Evolutionary conservation across 805 yeast species (phyloP).

Genomic region (Saccharomycopsis selenospora): DNA sequence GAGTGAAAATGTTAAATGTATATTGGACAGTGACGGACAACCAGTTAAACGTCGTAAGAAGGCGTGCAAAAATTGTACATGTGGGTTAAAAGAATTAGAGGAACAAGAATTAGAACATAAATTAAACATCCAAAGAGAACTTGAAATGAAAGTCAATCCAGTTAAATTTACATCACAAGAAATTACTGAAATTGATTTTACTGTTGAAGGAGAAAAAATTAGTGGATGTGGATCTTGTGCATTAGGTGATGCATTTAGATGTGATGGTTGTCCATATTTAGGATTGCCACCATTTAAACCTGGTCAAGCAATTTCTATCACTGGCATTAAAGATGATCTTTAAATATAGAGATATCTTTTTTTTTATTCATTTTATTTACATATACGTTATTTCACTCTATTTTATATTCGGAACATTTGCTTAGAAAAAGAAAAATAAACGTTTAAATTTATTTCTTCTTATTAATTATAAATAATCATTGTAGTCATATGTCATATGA

Average conservation of each 20-base stretch:
- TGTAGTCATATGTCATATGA: too few relatives aligned
- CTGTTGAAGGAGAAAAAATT: constrained; percentile 33
- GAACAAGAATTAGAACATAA: constrained; percentile 39
- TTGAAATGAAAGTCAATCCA: not conserved
- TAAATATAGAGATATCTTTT: too few relatives aligned
- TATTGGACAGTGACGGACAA: constrained; percentile 31
- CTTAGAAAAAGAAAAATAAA: too few relatives aligned
- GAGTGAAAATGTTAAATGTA: constrained; percentile 34
- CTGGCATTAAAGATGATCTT: constrained; percentile 70
- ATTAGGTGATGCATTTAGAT: constrained; percentile 95
- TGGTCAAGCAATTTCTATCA: constrained; percentile 80
- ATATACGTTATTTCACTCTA: too few relatives aligned
- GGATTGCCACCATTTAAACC: constrained; percentile 99
- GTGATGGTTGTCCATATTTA: constrained; percentile 96
- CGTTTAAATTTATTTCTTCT: too few relatives aligned
- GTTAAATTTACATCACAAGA: constrained; percentile 26
- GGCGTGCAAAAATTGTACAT: constrained; percentile 97
- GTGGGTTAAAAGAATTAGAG: constrained; percentile 90
- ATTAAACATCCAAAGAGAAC: not conserved
- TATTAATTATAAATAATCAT: too few relatives aligned
- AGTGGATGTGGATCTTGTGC: constrained; percentile 98
- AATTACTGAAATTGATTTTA: constrained; percentile 25
- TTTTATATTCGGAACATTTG: too few relatives aligned
- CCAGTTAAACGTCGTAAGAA: constrained; percentile 53
- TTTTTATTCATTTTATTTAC: too few relatives aligned